Conservation (phyloP, 345 rosid species). For the Euphorbia peplus region DNA sequence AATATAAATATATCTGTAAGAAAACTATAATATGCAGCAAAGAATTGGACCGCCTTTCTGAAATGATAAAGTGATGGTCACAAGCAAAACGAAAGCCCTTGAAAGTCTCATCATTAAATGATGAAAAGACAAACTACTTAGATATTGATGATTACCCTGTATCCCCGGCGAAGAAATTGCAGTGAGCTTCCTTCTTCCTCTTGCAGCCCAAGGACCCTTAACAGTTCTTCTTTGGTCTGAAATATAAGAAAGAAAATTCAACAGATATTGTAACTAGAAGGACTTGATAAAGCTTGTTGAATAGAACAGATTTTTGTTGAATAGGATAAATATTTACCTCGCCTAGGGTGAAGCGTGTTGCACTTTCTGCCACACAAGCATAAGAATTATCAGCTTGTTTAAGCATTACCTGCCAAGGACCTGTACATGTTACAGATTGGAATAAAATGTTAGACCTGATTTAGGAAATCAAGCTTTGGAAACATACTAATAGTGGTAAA, state of each 20-base stretch:
- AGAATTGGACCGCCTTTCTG: background rate
- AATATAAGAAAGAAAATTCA: slow-evolving; percentile 22
- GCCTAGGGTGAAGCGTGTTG: slow-evolving; percentile 77
- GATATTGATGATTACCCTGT: slow-evolving; percentile 48
- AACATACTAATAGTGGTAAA: background rate
- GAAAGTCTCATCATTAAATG: background rate
- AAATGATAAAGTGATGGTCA: too few species aligned
- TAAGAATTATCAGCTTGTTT: slow-evolving; percentile 85
- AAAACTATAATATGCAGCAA: background rate
- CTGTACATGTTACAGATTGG: slow-evolving; percentile 35
- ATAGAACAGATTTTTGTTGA: background rate
- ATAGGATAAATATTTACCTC: slow-evolving; percentile 47
- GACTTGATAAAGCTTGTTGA: slow-evolving; percentile 3
- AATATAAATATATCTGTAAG: background rate
- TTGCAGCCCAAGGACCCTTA: slow-evolving; percentile 82
- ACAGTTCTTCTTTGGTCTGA: slow-evolving; percentile 88
- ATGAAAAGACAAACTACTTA: background rate
- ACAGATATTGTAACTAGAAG: background rate
- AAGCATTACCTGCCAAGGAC: slow-evolving; percentile 99
- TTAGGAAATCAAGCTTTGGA: background rate
- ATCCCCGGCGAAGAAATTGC: slow-evolving; percentile 86
- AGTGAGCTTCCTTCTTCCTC: slow-evolving; percentile 93
- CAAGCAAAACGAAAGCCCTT: background rate
- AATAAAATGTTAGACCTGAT: background rate
- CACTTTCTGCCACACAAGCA: slow-evolving; percentile 86